Percentiles rank a stretch among this genome's conserved stretches.
These are phyloP conservation scores for Fusarium lateritium DNA, from an alignment of 2,329 filamentous ascomycete genomes.

Conservation along the genomic window DNA sequence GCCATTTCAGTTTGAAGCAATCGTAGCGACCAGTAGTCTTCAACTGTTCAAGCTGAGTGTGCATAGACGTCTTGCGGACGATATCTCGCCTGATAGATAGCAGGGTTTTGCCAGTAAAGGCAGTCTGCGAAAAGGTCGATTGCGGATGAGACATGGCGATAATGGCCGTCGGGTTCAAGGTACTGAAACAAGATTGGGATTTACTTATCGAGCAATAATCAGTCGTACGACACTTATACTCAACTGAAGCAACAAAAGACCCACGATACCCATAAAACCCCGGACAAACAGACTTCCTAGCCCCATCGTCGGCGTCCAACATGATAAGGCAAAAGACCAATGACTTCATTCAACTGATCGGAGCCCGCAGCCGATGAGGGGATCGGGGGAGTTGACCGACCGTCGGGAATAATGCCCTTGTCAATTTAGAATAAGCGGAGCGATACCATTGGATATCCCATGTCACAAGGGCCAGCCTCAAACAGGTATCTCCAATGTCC, in stretches of 20 bases:
- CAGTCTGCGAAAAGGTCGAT: constrained; percentile 23
- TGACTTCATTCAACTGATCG: constrained; percentile 6
- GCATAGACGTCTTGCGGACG: constrained; percentile 30
- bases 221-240: constrained; percentile 21
- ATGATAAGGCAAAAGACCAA: constrained; percentile 15
- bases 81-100: constrained; percentile 16
- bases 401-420: constrained; percentile 13
- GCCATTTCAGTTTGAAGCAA: constrained; percentile 70
- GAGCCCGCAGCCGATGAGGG: constrained; percentile 13
- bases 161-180: too few relatives aligned
- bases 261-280: constrained; percentile 3
- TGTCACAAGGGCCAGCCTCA: constrained; percentile 4
- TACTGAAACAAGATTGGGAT: constrained; percentile 56
- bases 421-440: constrained; percentile 3
- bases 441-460: background rate
- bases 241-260: constrained; percentile 13
- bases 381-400: constrained; percentile 11
- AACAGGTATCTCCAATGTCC: background rate
- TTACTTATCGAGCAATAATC: constrained; percentile 66
- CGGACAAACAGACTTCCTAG: background rate
- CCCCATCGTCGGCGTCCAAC: background rate
- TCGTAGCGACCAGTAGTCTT: constrained; percentile 69
- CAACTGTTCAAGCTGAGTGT: constrained; percentile 67
- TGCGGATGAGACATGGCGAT: constrained; percentile 35
- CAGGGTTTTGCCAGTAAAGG: constrained; percentile 4